Evolutionary conservation across 2,329 filamentous ascomycete genomes (phyloP).

Genomic region (Exutisphaerella laricina): DNA sequence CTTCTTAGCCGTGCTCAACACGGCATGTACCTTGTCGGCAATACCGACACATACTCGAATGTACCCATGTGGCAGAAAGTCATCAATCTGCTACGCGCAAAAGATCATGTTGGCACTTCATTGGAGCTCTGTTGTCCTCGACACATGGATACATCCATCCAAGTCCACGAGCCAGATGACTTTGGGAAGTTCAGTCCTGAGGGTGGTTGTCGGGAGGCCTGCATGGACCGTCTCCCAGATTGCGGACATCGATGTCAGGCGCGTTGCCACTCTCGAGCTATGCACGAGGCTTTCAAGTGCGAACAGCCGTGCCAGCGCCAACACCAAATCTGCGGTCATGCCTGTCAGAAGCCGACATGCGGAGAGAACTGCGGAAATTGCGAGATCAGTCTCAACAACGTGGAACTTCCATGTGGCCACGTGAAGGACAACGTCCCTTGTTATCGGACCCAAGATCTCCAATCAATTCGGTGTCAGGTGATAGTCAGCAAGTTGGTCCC

Average conservation of each 20-base stretch:
- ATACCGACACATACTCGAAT: constrained; percentile 48
- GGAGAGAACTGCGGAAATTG: constrained; percentile 40
- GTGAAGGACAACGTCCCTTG: constrained; percentile 21
- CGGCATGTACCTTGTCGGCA: constrained; percentile 63
- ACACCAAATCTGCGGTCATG: constrained; percentile 38
- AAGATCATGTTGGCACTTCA: constrained; percentile 45
- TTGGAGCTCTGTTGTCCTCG: constrained; percentile 57
- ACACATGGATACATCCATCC: constrained; percentile 50
- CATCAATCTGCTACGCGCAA: constrained; percentile 45
- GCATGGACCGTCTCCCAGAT: constrained; percentile 39
- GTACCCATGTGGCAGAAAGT: constrained; percentile 62
- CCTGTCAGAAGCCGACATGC: constrained; percentile 39
- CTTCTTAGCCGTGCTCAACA: constrained; percentile 61
- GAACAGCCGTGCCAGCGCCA: constrained; percentile 37
- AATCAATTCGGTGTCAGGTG: constrained; percentile 45
- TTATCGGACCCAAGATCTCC: constrained; percentile 38
- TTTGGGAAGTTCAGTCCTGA: constrained; percentile 55
- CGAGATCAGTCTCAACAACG: constrained; percentile 24
- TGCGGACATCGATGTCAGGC: constrained; percentile 45
- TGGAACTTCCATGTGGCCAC: constrained; percentile 30
- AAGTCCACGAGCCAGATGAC: constrained; percentile 51
- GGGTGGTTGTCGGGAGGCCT: constrained; percentile 54
- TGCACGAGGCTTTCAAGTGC: constrained; percentile 41
- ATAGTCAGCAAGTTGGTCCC: constrained; percentile 46
- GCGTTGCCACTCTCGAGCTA: constrained; percentile 41